Evolutionary conservation across 73 alveolate genomes (phyloP).

Genomic region (Paramecium sexaurelia): DNA sequence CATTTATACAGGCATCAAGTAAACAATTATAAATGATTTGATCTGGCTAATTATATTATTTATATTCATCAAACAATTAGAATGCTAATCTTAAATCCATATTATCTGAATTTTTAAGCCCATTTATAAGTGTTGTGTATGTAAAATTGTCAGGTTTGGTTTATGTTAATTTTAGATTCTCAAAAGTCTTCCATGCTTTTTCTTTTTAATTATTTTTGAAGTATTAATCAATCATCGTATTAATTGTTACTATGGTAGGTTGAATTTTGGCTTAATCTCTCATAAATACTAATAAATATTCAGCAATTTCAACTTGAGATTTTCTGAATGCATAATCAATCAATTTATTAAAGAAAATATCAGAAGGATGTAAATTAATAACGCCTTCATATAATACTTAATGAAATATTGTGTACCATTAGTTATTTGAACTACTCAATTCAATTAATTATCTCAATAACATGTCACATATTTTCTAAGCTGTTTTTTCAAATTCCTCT

Average conservation of each 20-base stretch:
- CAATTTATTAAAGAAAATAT: conserved; percentile 16
- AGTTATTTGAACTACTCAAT: neutral
- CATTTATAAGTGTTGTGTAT: conserved; percentile 89
- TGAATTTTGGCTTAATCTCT: conserved; percentile 14
- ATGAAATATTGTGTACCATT: neutral
- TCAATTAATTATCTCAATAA: neutral
- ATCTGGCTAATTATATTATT: conserved; percentile 80
- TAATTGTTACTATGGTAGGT: conserved; percentile 41
- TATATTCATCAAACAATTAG: conserved; percentile 44
- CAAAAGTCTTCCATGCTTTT: conserved; percentile 47
- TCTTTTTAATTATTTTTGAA: conserved; percentile 17
- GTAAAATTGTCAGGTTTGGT: conserved; percentile 91
- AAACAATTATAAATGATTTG: conserved; percentile 92
- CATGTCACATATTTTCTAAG: conserved; percentile 30
- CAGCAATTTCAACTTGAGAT: conserved; percentile 18
- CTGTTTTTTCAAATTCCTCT: conserved; percentile 41
- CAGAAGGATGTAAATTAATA: neutral
- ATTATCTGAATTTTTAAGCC: conserved; percentile 72
- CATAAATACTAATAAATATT: neutral
- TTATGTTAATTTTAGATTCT: neutral
- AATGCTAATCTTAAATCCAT: conserved; percentile 51
- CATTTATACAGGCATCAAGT: conserved; percentile 91
- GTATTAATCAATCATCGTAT: conserved; percentile 41
- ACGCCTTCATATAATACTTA: conserved; percentile 23
- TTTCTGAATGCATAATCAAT: conserved; percentile 46